phyloP scores from a whole-genome alignment of 352 stramenopile species.

The Peronospora belbahrii region DNA sequence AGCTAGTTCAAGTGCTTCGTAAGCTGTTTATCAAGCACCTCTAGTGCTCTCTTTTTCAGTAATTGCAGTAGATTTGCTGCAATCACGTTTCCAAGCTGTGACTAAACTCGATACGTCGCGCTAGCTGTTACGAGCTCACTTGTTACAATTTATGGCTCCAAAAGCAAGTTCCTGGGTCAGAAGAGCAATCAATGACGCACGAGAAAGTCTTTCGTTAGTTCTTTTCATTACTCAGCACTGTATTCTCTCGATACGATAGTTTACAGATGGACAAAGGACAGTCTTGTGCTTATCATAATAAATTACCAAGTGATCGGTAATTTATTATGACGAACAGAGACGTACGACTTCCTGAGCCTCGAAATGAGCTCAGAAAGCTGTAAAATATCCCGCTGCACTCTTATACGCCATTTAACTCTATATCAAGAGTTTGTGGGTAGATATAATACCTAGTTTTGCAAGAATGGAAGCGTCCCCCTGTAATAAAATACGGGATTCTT shows the following conservation, averaged over 20 bases:
- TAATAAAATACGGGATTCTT: slow-evolving; percentile 34
- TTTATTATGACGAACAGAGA: slow-evolving; percentile 13
- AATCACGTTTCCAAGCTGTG: slow-evolving; percentile 2
- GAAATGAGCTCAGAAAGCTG: slow-evolving; percentile 1
- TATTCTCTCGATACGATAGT: slow-evolving; percentile 9
- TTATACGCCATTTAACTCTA: background rate
- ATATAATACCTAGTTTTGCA: background rate
- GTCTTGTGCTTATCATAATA: slow-evolving; percentile 6
- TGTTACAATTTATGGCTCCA: too few relatives aligned
- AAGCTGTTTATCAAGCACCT: slow-evolving; percentile 1
- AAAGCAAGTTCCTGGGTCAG: slow-evolving; percentile 9
- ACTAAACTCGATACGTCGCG: too few relatives aligned
- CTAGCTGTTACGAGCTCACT: too few relatives aligned
- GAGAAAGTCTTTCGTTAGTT: slow-evolving; percentile 7
- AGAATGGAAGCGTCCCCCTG: slow-evolving; percentile 6
- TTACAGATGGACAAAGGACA: background rate
- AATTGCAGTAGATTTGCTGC: slow-evolving; percentile 1
- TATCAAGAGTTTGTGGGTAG: background rate
- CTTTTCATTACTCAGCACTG: background rate
- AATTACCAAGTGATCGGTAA: slow-evolving; percentile 26
- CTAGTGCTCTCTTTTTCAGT: slow-evolving; percentile 2
- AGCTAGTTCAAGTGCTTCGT: slow-evolving; percentile 17
- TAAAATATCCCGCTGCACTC: slow-evolving; percentile 1
- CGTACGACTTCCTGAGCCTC: background rate
- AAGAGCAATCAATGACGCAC: background rate